Evolutionary conservation across 2,329 filamentous ascomycete species (phyloP).

Genomic region (Aspergillus sojae): DNA sequence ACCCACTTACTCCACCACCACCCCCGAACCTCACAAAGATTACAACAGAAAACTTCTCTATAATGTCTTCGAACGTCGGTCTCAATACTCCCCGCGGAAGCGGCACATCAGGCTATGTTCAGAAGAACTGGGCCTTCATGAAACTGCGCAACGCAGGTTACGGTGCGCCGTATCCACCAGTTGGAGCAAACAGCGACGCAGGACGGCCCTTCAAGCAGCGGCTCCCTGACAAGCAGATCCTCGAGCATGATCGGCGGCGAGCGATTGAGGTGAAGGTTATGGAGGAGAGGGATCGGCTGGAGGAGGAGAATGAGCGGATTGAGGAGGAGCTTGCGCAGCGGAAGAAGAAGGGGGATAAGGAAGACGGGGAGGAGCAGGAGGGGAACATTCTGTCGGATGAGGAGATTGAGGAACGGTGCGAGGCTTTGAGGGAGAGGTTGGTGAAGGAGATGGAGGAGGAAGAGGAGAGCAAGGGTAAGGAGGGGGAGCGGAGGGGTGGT

Average conservation of each 20-base stretch:
- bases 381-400: slow-evolving; percentile 67
- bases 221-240: slow-evolving; percentile 86
- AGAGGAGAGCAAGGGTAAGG: slow-evolving; percentile 33
- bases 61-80: slow-evolving; percentile 96
- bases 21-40: not conserved
- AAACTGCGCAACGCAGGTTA: slow-evolving; percentile 72
- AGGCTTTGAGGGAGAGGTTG: slow-evolving; percentile 66
- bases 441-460: slow-evolving; percentile 57
- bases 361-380: slow-evolving; percentile 30
- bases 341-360: slow-evolving; percentile 67
- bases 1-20: not conserved
- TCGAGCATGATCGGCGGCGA: slow-evolving; percentile 90
- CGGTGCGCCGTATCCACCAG: slow-evolving; percentile 69
- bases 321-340: slow-evolving; percentile 67
- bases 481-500: slow-evolving; percentile 15
- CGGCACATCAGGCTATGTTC: slow-evolving; percentile 95
- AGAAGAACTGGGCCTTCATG: slow-evolving; percentile 90
- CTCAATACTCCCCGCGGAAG: slow-evolving; percentile 91
- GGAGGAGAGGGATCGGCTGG: slow-evolving; percentile 84
- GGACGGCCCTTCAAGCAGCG: slow-evolving; percentile 69
- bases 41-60: slow-evolving; percentile 7
- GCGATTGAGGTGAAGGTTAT: slow-evolving; percentile 93
- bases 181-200: slow-evolving; percentile 53
- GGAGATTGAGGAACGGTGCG: slow-evolving; percentile 80
- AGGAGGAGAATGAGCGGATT: slow-evolving; percentile 71